Evolutionary conservation across 1,139 yeast genomes (phyloP), one percentile per base, ranked within the genome.

Genomic region (Lodderomyces jiufengensis): DNA sequence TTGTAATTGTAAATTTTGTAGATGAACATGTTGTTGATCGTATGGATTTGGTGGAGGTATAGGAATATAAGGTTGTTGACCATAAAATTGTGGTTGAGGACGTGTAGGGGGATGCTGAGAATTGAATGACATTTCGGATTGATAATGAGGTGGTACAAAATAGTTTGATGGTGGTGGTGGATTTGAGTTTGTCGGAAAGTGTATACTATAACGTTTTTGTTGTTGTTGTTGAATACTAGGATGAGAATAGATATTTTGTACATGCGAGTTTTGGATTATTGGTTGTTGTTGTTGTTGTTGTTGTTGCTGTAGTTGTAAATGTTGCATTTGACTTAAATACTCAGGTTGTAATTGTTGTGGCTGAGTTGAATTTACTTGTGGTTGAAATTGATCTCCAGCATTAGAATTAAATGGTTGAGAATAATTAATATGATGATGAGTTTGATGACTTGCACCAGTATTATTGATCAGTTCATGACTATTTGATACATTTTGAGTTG

Each of bases 81-180:
- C 24, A 32, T 24, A 29, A 18, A 29, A 9, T 9, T 31, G 13
- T 3, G 9, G 33, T 13, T n/a, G 25, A 14, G 22, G 33, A 32
- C 32, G 34, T 16, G 29, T 33, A 31, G 24, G 40, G 25, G 32
- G 30, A 9, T 24, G 32, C 24, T 4, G 36, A 18, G 24, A n/a
- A n/a, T n/a, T 26, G 28, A 24, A 24, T 24, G 29, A 25, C 12
- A 24, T 25, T 24, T 26, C 15, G 24, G 40, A 34, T 24, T 21
- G 12, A 10, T 16, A 23, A 24, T 25, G 31, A 22, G 31, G 28
- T 16, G 37, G 33, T 32, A 15, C 24, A 29, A 22, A 5, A 22
- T 22, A 11, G 4, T 11, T 9, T 9, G 31, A 14, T 11, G 32
- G 4, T 25, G 31, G 8, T 15, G 32, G 13, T 22, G 31, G 11